phyloP scores from a whole-genome alignment of 345 rosid species.

The Noccaea caerulescens region DNA sequence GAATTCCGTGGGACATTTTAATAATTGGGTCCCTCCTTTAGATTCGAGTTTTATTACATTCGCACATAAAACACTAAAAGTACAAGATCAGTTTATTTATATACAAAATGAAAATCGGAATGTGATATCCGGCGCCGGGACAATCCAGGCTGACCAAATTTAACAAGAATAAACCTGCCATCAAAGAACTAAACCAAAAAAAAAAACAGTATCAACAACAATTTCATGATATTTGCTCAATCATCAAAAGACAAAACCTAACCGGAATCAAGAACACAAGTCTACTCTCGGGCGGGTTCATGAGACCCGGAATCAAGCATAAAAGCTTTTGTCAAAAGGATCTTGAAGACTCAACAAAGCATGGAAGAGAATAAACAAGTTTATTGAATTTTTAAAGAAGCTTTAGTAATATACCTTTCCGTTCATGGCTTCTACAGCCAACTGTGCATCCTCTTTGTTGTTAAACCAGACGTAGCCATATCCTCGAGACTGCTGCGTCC shows the following conservation, averaged over 20 bases:
- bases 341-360: neutral
- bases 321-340: too few species aligned
- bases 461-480: conserved; percentile 63
- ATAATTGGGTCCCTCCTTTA: neutral
- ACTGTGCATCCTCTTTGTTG: conserved; percentile 48
- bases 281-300: neutral
- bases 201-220: conserved; percentile 12
- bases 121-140: conserved; percentile 39
- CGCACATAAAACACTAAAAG: neutral
- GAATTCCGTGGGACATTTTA: neutral
- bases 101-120: conserved; percentile 34
- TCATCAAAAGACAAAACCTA: conserved; percentile 28
- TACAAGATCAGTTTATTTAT: conserved; percentile 9
- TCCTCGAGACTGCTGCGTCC: conserved; percentile 52
- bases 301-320: neutral
- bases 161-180: conserved; percentile 63
- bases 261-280: conserved; percentile 14
- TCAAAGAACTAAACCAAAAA: conserved; percentile 51
- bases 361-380: neutral
- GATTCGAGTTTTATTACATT: conserved; percentile 1
- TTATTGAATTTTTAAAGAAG: neutral
- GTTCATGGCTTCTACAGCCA: conserved; percentile 59
- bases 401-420: conserved; percentile 53
- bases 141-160: conserved; percentile 52
- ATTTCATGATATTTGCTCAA: conserved; percentile 13